These are phyloP conservation scores for Lodderomyces beijingensis DNA, from an alignment of 1,139 yeast species.

Conservation along the genomic window DNA sequence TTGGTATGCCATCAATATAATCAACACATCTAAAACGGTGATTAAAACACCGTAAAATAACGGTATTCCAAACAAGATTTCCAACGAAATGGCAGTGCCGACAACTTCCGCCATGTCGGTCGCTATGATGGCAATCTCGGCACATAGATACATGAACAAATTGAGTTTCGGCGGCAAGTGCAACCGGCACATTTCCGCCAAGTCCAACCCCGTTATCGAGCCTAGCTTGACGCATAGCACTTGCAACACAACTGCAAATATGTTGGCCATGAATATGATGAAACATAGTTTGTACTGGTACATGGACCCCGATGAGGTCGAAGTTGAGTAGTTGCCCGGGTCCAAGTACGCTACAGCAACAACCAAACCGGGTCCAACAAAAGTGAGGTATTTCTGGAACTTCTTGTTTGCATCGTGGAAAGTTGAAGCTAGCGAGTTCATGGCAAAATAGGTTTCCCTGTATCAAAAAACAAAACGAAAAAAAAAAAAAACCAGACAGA, in stretches of 20 bases:
- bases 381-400: conserved; percentile 47
- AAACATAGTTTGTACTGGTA: conserved; percentile 63
- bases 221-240: conserved; percentile 71
- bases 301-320: conserved; percentile 75
- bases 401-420: background rate
- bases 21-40: conserved; percentile 68
- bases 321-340: conserved; percentile 78
- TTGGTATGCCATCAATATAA: conserved; percentile 63
- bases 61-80: conserved; percentile 65
- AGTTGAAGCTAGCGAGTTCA: too few relatives aligned
- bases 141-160: conserved; percentile 53
- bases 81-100: conserved; percentile 73
- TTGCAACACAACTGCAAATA: conserved; percentile 70
- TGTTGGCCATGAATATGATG: conserved; percentile 58
- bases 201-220: conserved; percentile 71
- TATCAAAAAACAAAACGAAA: too few relatives aligned
- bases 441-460: too few relatives aligned
- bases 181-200: conserved; percentile 71
- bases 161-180: conserved; percentile 59
- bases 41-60: conserved; percentile 61
- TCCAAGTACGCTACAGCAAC: conserved; percentile 79
- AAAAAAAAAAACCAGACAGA: too few relatives aligned
- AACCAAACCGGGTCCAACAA: conserved; percentile 77
- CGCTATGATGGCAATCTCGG: conserved; percentile 74
- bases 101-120: conserved; percentile 82